phyloP scores from a whole-genome alignment of 306 rosid species.

The Gastrolobium bilobum region DNA sequence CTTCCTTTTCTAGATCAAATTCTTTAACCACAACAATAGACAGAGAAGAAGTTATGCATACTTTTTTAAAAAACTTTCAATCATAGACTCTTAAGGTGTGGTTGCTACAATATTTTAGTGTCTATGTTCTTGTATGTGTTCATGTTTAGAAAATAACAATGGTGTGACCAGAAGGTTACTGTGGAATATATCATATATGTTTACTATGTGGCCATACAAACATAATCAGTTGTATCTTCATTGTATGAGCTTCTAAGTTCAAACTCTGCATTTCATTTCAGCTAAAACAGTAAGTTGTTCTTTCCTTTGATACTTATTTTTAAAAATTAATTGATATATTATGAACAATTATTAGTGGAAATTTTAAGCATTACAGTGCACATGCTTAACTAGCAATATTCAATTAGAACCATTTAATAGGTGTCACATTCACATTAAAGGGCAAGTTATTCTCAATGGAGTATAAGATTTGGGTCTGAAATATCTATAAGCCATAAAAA shows the following conservation, averaged over 20 bases:
- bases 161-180: conserved; percentile 15
- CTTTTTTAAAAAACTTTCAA: conserved; percentile 25
- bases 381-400: neutral
- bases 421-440: neutral
- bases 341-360: neutral
- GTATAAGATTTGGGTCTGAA: neutral
- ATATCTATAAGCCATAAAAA: neutral
- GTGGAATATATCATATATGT: neutral
- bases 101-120: conserved; percentile 1
- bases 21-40: conserved; percentile 48
- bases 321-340: neutral
- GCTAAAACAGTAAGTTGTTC: neutral
- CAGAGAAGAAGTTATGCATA: conserved; percentile 22
- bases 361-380: neutral
- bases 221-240: neutral
- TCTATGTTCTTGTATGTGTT: conserved; percentile 37
- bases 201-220: neutral
- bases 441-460: neutral
- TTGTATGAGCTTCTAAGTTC: conserved; percentile 3
- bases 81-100: conserved; percentile 30
- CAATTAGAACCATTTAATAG: neutral
- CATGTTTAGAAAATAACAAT: conserved; percentile 9
- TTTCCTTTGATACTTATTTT: neutral
- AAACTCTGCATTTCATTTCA: neutral
- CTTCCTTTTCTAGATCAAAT: conserved; percentile 76